Evolutionary conservation across 2,329 filamentous ascomycete species (phyloP).

Genomic region (Canariomyces notabilis): DNA sequence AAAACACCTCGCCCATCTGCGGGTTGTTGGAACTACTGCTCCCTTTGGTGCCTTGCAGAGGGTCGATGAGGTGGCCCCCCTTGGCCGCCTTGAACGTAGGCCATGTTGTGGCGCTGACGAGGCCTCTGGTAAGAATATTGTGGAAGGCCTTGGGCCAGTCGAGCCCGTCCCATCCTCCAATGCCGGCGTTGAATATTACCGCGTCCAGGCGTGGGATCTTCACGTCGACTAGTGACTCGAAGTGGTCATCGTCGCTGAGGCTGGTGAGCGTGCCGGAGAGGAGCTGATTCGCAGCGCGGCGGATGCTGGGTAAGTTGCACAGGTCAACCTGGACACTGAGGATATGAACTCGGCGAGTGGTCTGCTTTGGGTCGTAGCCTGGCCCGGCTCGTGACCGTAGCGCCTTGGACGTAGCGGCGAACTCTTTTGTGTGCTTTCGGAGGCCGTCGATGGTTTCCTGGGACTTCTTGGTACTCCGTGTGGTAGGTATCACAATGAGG

Average conservation of each 20-base stretch:
- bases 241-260: slow-evolving; percentile 33
- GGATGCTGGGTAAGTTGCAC: slow-evolving; percentile 51
- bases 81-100: slow-evolving; percentile 69
- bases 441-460: slow-evolving; percentile 64
- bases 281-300: slow-evolving; percentile 44
- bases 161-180: slow-evolving; percentile 79
- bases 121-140: slow-evolving; percentile 51
- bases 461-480: slow-evolving; percentile 69
- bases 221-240: slow-evolving; percentile 38
- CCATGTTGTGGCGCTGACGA: slow-evolving; percentile 66
- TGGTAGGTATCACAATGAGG: slow-evolving; percentile 78
- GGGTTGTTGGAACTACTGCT: slow-evolving; percentile 51
- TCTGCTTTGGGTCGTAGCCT: slow-evolving; percentile 37
- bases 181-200: slow-evolving; percentile 80
- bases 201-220: slow-evolving; percentile 68
- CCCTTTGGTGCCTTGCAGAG: slow-evolving; percentile 45
- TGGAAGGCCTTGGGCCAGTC: slow-evolving; percentile 59
- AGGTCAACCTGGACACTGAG: slow-evolving; percentile 56
- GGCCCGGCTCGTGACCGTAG: slow-evolving; percentile 37
- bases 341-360: slow-evolving; percentile 51
- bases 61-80: slow-evolving; percentile 40
- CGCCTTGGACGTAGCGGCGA: slow-evolving; percentile 36
- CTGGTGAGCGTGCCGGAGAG: slow-evolving; percentile 42
- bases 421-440: slow-evolving; percentile 54
- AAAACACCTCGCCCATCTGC: slow-evolving; percentile 73